Evolutionary conservation across 805 yeast genomes (phyloP).

Genomic region (Yamadazyma sp.): DNA sequence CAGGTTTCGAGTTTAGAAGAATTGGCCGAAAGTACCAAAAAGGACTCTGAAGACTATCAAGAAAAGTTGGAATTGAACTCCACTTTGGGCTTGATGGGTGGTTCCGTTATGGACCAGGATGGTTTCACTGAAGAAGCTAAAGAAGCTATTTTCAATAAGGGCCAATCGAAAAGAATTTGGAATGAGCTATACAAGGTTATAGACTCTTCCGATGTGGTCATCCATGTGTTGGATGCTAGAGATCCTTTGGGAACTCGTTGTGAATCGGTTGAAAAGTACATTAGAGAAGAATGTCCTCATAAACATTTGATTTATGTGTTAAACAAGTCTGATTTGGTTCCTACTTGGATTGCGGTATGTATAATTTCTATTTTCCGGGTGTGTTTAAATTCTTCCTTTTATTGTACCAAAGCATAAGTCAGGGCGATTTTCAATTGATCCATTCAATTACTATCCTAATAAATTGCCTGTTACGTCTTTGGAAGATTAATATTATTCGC

Average conservation of each 20-base stretch:
- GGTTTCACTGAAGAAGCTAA: constrained; percentile 89
- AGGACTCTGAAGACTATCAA: constrained; percentile 58
- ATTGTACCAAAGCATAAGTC: constrained; percentile 82
- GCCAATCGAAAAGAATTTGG: constrained; percentile 98
- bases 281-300: constrained; percentile 91
- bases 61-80: constrained; percentile 77
- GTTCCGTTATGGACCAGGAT: constrained; percentile 56
- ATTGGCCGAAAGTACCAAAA: constrained; percentile 57
- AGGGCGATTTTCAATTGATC: constrained; percentile 53
- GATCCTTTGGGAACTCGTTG: constrained; percentile 97
- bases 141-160: constrained; percentile 93
- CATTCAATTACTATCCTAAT: constrained; percentile 30
- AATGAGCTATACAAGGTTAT: constrained; percentile 95
- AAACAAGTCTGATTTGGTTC: constrained; percentile 97
- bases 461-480: constrained; percentile 94
- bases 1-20: constrained; percentile 80
- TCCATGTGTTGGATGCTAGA: constrained; percentile 95
- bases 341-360: constrained; percentile 99
- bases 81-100: constrained; percentile 80
- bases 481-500: constrained; percentile 77
- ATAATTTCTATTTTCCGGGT: constrained; percentile 13
- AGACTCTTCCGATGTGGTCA: constrained; percentile 95
- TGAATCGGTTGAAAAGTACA: constrained; percentile 87
- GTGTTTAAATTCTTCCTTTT: neutral
- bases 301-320: constrained; percentile 92